Percentiles rank a stretch among this genome's conserved stretches.
Evolutionary conservation across 805 yeast species (phyloP).

Genomic region (Metschnikowia arizonensis): DNA sequence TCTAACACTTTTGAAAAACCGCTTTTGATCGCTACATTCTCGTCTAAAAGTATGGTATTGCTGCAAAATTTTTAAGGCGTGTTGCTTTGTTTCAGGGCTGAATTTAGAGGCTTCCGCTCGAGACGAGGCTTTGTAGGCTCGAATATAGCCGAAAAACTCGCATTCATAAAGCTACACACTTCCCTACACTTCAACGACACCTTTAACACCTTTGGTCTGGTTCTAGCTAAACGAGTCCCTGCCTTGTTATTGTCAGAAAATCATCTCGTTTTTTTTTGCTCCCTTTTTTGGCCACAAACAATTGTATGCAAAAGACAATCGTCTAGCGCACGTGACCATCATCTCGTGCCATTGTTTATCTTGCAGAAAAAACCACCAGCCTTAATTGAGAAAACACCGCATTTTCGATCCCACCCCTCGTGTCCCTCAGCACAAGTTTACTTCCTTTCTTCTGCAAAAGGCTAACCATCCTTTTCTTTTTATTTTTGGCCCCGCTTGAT

Average conservation of each 20-base stretch:
- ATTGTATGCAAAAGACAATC: not conserved
- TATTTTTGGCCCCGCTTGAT: no score
- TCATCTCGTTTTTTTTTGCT: not conserved
- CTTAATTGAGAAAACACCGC: not conserved
- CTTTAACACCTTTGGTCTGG: not conserved
- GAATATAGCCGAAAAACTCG: not conserved
- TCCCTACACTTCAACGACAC: not conserved
- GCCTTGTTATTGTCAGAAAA: not conserved
- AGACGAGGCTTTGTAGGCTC: not conserved
- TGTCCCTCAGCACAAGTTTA: not conserved
- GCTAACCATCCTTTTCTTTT: not conserved
- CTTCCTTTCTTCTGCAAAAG: not conserved
- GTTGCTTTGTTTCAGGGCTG: not conserved
- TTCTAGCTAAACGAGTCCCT: not conserved
- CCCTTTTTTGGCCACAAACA: not conserved
- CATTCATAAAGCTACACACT: not conserved
- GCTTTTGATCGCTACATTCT: not conserved
- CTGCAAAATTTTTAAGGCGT: conserved; percentile 1
- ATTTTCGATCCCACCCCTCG: not conserved
- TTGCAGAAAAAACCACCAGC: conserved; percentile 8
- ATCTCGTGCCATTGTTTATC: conserved; percentile 6
- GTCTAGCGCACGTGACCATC: conserved; percentile 3
- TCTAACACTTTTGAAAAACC: no score
- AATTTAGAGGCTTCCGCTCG: not conserved
- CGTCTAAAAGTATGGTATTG: not conserved